These are phyloP conservation scores for Salix arbutifolia DNA, from an alignment of 345 rosid species.

Conservation along the genomic window DNA sequence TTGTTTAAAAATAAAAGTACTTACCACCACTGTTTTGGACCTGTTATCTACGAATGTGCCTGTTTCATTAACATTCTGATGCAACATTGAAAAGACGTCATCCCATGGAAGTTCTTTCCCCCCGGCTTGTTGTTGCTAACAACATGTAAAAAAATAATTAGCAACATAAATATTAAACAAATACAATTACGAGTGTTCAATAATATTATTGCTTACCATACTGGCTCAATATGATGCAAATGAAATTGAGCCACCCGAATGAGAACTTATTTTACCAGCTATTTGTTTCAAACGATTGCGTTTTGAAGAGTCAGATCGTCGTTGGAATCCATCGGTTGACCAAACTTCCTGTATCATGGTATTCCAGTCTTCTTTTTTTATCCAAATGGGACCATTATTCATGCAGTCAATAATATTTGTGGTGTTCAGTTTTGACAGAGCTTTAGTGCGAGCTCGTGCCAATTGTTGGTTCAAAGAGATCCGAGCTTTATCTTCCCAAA, in stretches of 20 bases:
- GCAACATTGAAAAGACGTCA: too few relatives aligned
- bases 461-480: too few relatives aligned
- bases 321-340: rapidly evolving
- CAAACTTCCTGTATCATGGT: background rate
- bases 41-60: too few relatives aligned
- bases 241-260: background rate
- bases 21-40: too few relatives aligned
- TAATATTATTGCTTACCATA: too few relatives aligned
- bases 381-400: background rate
- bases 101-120: too few relatives aligned
- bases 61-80: too few relatives aligned
- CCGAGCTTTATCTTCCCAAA: background rate
- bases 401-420: background rate
- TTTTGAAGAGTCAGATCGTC: rapidly evolving
- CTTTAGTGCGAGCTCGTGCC: background rate
- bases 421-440: rapidly evolving
- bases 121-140: too few relatives aligned
- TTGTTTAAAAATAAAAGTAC: too few relatives aligned
- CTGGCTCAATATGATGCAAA: too few relatives aligned
- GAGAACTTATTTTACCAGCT: background rate
- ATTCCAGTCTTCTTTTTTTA: background rate
- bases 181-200: background rate
- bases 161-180: background rate
- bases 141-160: background rate
- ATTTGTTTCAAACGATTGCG: rapidly evolving